Conservation (phyloP, 257 asterid species). For the Lithospermum erythrorhizon region DNA sequence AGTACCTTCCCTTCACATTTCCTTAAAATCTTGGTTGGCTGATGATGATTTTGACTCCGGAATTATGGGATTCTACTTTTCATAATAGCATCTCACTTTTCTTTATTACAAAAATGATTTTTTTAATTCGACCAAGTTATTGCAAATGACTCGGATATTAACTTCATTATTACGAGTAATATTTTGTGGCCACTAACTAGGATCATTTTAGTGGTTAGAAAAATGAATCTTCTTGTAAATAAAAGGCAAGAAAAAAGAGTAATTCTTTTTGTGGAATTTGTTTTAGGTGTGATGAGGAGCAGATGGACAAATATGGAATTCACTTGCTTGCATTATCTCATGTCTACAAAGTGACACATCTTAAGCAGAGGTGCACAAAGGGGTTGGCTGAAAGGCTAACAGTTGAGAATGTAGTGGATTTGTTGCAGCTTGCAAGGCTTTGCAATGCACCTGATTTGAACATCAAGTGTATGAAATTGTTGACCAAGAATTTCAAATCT, state of each 20-base stretch:
- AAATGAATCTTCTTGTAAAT: background rate
- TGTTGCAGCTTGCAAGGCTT: constrained; percentile 77
- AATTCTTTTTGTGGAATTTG: constrained; percentile 5
- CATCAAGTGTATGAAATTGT: constrained; percentile 53
- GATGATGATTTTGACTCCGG: background rate
- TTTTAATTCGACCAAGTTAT: no score
- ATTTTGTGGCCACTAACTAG: no score
- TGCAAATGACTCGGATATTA: no score
- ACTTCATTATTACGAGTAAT: no score
- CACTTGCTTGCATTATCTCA: constrained; percentile 79
- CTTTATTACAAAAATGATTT: background rate
- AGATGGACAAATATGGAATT: constrained; percentile 65
- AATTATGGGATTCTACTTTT: background rate
- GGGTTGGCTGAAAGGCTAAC: constrained; percentile 39
- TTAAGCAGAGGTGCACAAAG: constrained; percentile 63
- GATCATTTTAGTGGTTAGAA: no score
- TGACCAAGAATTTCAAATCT: constrained; percentile 39
- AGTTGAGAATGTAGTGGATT: constrained; percentile 55
- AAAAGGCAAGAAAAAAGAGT: no score
- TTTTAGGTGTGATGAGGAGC: constrained; percentile 69
- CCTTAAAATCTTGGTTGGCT: background rate
- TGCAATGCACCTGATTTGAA: constrained; percentile 87
- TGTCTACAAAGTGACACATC: constrained; percentile 63
- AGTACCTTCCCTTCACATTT: no score
- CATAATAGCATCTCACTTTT: no score